phyloP scores from a whole-genome alignment of 1,139 yeast genomes.

The Geotrichum armillariae region DNA sequence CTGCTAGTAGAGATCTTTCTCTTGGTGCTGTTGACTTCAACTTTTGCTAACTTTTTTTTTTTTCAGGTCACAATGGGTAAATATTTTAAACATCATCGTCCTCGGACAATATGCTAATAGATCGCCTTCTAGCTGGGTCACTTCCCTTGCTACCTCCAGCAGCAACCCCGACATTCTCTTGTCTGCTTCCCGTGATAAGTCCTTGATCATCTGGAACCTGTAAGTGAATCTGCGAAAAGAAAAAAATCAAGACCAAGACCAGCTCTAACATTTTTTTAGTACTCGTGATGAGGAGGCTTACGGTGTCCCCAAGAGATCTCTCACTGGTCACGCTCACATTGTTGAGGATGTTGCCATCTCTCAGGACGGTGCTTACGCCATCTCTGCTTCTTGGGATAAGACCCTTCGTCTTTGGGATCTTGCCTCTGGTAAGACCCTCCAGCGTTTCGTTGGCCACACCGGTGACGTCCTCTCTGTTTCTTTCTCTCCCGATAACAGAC shows the following conservation, averaged over 20 bases:
- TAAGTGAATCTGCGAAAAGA: too few species aligned
- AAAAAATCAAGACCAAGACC: too few species aligned
- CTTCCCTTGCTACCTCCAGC: slow-evolving; percentile 97
- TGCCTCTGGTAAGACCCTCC: slow-evolving; percentile 90
- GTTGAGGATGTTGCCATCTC: slow-evolving; percentile 98
- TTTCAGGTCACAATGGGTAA: slow-evolving; percentile 35
- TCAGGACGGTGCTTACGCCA: slow-evolving; percentile 97
- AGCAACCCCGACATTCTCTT: slow-evolving; percentile 97
- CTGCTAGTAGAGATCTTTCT: too few species aligned
- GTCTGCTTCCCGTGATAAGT: slow-evolving; percentile 99
- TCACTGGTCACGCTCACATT: slow-evolving; percentile 99
- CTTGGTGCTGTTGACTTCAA: too few species aligned
- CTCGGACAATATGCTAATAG: too few species aligned
- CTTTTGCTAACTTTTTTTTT: neutral
- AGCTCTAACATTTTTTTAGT: too few species aligned
- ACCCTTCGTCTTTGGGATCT: slow-evolving; percentile 99
- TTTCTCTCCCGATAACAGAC: slow-evolving; percentile 95
- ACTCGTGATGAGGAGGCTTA: slow-evolving; percentile 96
- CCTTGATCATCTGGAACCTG: slow-evolving; percentile 97
- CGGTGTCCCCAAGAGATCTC: slow-evolving; percentile 98
- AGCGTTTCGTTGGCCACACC: slow-evolving; percentile 97
- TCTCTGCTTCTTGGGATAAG: slow-evolving; percentile 99
- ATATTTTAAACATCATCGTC: too few species aligned
- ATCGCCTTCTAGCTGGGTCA: too few species aligned
- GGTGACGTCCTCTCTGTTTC: slow-evolving; percentile 97